Conservation (phyloP, 257 asterid species). For the Nicotiana undulata region DNA sequence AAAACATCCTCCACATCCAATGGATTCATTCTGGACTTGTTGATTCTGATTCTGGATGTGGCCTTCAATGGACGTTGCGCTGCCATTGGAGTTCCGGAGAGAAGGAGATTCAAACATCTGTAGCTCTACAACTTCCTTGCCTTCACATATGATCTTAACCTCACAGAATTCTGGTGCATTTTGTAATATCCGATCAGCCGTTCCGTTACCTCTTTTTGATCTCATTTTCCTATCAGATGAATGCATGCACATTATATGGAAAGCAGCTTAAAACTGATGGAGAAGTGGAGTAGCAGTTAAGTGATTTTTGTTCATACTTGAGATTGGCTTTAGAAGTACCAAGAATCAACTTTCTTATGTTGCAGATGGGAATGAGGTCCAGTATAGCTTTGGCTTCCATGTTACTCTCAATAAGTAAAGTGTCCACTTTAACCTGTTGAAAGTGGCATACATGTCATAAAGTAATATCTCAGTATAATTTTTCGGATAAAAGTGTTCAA, state of each 20-base stretch:
- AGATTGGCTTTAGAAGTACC: conserved; percentile 45
- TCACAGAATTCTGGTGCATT: conserved; percentile 57
- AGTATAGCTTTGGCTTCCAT: conserved; percentile 62
- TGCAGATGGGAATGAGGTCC: conserved; percentile 74
- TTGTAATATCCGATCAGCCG: conserved; percentile 35
- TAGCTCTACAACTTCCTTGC: conserved; percentile 40
- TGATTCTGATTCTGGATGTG: background rate
- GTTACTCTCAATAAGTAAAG: conserved; percentile 65
- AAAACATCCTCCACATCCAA: conserved; percentile 37
- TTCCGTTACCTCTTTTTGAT: conserved; percentile 34
- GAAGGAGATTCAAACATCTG: conserved; percentile 19
- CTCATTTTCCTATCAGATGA: conserved; percentile 35
- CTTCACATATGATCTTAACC: conserved; percentile 64
- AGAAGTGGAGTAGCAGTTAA: background rate
- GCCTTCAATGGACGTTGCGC: conserved; percentile 11
- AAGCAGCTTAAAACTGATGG: background rate
- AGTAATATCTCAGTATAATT: background rate
- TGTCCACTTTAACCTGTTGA: conserved; percentile 57
- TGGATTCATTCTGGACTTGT: background rate
- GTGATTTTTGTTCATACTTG: conserved; percentile 15
- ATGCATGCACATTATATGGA: background rate
- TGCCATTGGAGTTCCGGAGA: conserved; percentile 1
- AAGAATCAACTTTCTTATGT: conserved; percentile 49
- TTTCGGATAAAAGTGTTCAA: background rate
- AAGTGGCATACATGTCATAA: background rate